Evolutionary conservation across 345 rosid species (phyloP).

Genomic region (Populus alba): DNA sequence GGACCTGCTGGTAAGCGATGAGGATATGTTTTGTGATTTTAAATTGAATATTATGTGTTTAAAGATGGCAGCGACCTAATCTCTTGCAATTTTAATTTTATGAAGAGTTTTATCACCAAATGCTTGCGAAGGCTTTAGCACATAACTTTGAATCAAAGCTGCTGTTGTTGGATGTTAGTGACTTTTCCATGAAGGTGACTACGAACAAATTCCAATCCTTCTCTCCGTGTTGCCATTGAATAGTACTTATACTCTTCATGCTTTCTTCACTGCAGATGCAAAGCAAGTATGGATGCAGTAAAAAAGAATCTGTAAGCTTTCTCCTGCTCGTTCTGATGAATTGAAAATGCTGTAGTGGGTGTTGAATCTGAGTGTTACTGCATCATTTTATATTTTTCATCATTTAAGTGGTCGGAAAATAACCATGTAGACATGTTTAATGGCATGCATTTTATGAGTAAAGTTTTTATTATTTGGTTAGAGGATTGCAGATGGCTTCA

Average conservation of each 20-base stretch:
- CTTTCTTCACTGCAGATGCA: conserved; percentile 59
- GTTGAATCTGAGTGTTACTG: background rate
- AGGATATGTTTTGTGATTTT: background rate
- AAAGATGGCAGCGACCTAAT: conserved; percentile 7
- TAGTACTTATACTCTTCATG: conserved; percentile 18
- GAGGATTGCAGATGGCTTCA: background rate
- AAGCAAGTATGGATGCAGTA: conserved; percentile 75
- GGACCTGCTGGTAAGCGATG: conserved; percentile 78
- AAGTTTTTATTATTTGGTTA: background rate
- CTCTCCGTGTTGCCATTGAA: background rate
- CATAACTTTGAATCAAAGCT: conserved; percentile 78
- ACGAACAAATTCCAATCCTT: background rate
- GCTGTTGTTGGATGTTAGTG: conserved; percentile 66
- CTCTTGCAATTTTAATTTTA: conserved; percentile 15
- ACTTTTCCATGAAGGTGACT: conserved; percentile 77
- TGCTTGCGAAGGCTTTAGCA: conserved; percentile 90
- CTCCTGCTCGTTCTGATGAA: background rate
- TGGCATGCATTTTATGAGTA: background rate
- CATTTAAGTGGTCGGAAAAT: too few relatives aligned
- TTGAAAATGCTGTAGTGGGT: background rate
- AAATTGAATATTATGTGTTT: background rate
- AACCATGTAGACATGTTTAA: background rate
- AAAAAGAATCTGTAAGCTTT: conserved; percentile 64
- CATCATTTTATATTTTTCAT: background rate
- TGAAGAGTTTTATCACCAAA: conserved; percentile 84